These are phyloP conservation scores for Seiridium cupressi DNA, from an alignment of 2,329 filamentous ascomycete species.

Conservation along the genomic window DNA sequence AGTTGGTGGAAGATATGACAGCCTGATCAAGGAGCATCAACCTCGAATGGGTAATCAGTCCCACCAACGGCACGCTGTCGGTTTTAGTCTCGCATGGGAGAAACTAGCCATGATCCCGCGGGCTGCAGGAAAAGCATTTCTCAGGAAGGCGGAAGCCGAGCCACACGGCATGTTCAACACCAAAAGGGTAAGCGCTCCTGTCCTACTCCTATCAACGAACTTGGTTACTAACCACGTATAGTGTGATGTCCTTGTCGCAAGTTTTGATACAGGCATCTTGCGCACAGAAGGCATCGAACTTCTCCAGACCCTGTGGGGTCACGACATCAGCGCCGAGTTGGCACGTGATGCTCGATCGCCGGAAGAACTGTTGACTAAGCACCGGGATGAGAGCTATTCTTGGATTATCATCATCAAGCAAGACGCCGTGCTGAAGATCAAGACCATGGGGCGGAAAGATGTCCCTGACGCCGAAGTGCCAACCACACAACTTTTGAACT, in stretches of 20 bases:
- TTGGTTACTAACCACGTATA: slow-evolving; percentile 29
- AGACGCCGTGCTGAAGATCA: slow-evolving; percentile 74
- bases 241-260: slow-evolving; percentile 88
- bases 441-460: slow-evolving; percentile 74
- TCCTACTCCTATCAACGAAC: not conserved
- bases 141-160: slow-evolving; percentile 71
- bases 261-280: slow-evolving; percentile 76
- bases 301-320: slow-evolving; percentile 74
- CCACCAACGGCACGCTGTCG: slow-evolving; percentile 77
- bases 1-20: slow-evolving; percentile 90
- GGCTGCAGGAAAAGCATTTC: slow-evolving; percentile 51
- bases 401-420: slow-evolving; percentile 91
- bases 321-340: slow-evolving; percentile 85
- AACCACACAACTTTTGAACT: slow-evolving; percentile 69
- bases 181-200: slow-evolving; percentile 53
- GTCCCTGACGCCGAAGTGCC: slow-evolving; percentile 73
- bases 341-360: slow-evolving; percentile 75
- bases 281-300: slow-evolving; percentile 75
- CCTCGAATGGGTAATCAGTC: slow-evolving; percentile 63
- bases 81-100: slow-evolving; percentile 89
- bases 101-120: slow-evolving; percentile 68
- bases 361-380: slow-evolving; percentile 75
- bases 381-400: slow-evolving; percentile 74
- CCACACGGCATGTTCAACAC: slow-evolving; percentile 56
- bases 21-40: slow-evolving; percentile 79